Base-by-base conservation (phyloP, 768 basidiomycete genomes). In the Psilocybe subaeruginosa region DNA sequence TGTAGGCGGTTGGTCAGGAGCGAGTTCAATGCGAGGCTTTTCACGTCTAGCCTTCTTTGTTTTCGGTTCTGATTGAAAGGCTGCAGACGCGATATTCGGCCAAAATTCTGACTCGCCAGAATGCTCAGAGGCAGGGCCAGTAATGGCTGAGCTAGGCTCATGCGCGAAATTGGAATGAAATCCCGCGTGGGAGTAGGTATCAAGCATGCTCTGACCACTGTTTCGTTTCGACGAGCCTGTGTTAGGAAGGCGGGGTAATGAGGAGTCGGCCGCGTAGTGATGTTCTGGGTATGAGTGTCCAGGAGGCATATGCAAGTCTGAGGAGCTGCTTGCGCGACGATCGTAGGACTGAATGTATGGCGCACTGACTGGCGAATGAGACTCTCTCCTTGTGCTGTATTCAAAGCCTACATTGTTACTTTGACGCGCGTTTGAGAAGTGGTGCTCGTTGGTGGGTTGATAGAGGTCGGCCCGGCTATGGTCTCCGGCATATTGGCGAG, bases 1-100 rank as follows among this genome's bases (percentile, higher is more conserved):
- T 0, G 91, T 93, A 47, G 89, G 85, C 2, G 91, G 91, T 67
- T 93, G 91, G 68, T 89, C 88, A 3, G 88, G 80, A 2, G 90
- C 87, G 35, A 92, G 83, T 49, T 85, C 86, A 53, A 92, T 88
- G 46, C 73, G 84, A 30, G 82, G 80, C 64, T 87, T 85, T 67
- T 82, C 80, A 51, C 83, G 81, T 47, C 85, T 79, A 14, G 76
- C 23, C 62, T 85, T 88, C 46, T 74, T 75, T 19, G 73, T 70
- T 51, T 68, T 72, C 23, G 56, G 60, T 17, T 68, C 64, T 9
- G 57, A 31, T 17, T 61, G 50, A 39, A 46, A 41, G 23, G 30
- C 52, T 39, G 58, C 52, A 33, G 46, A 33, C 39, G 48, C 17
- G 17, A 50, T 61, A 59, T 58, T 53, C 31, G 64, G 61, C 68